Percentiles rank a stretch among this genome's conserved stretches.
These are phyloP conservation scores for Chaetomium olivaceum DNA, from an alignment of 2,329 filamentous ascomycete species.

Conservation along the genomic window DNA sequence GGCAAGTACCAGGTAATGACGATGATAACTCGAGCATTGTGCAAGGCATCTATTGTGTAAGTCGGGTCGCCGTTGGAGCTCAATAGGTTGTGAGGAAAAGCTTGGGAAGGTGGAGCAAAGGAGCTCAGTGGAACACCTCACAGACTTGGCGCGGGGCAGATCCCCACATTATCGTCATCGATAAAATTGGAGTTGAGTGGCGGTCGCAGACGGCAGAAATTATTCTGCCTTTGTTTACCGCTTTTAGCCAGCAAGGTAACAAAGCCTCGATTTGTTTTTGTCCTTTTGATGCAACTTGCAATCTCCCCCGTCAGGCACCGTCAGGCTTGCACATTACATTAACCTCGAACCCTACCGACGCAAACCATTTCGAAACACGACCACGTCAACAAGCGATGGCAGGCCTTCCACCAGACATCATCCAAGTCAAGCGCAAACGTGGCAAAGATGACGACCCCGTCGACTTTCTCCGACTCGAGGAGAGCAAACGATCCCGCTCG, in stretches of 20 bases:
- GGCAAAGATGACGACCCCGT: constrained; percentile 54
- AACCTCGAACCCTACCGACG: not conserved
- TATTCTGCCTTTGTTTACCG: constrained; percentile 14
- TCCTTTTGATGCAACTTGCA: not conserved
- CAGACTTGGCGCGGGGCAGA: constrained; percentile 10
- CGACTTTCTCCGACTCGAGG: constrained; percentile 57
- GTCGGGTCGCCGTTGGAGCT: not conserved
- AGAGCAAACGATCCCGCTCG: constrained; percentile 53
- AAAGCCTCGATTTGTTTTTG: not conserved
- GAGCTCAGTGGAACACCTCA: not conserved
- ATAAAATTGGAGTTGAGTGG: not conserved
- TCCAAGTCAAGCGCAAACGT: constrained; percentile 63
- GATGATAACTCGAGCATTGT: not conserved
- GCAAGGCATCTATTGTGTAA: not conserved
- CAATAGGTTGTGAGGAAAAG: not conserved
- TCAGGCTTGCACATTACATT: not conserved
- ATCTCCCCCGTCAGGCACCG: not conserved
- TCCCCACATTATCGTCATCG: constrained; percentile 22
- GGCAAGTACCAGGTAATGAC: constrained; percentile 7
- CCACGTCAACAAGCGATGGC: constrained; percentile 47
- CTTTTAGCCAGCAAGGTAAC: constrained; percentile 4
- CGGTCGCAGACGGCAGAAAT: constrained; percentile 18
- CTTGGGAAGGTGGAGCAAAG: not conserved
- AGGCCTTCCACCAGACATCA: constrained; percentile 55
- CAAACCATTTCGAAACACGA: not conserved